Evolutionary conservation across 208 protist species (phyloP).

Genomic region (Crithidia mellificae): DNA sequence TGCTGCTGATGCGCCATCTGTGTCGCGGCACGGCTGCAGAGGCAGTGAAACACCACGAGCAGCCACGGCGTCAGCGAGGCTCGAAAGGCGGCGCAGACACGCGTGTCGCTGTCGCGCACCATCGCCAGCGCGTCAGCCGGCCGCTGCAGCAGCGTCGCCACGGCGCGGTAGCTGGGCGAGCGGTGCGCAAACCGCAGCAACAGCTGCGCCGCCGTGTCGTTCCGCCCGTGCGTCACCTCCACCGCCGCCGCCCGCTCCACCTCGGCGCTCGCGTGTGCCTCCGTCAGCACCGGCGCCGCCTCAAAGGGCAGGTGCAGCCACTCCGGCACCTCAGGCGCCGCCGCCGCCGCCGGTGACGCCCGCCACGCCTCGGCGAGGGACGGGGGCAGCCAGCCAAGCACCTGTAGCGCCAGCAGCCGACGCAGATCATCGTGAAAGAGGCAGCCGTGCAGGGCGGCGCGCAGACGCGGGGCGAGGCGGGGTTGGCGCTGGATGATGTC

Average conservation of each 20-base stretch:
- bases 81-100: slow-evolving; percentile 60
- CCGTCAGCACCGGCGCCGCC: slow-evolving; percentile 17
- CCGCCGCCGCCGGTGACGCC: neutral
- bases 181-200: slow-evolving; percentile 45
- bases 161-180: slow-evolving; percentile 40
- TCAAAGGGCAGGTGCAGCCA: slow-evolving; percentile 13
- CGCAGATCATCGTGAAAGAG: slow-evolving; percentile 38
- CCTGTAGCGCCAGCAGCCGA: slow-evolving; percentile 61
- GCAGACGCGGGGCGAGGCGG: slow-evolving; percentile 14
- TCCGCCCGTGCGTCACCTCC: slow-evolving; percentile 58
- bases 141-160: slow-evolving; percentile 49
- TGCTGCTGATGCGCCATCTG: neutral
- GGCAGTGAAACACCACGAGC: slow-evolving; percentile 55
- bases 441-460: slow-evolving; percentile 13
- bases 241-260: slow-evolving; percentile 76
- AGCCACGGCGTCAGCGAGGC: slow-evolving; percentile 72
- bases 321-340: slow-evolving; percentile 7
- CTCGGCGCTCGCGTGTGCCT: slow-evolving; percentile 21
- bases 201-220: slow-evolving; percentile 38
- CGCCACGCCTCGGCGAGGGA: slow-evolving; percentile 7
- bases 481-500: slow-evolving; percentile 2
- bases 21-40: slow-evolving; percentile 23
- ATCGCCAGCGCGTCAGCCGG: slow-evolving; percentile 32
- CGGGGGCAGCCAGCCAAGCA: slow-evolving; percentile 72
- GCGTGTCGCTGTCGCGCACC: slow-evolving; percentile 36